Base-by-base conservation (phyloP, 139 green algal genomes). In the Picochlorum sp. region DNA sequence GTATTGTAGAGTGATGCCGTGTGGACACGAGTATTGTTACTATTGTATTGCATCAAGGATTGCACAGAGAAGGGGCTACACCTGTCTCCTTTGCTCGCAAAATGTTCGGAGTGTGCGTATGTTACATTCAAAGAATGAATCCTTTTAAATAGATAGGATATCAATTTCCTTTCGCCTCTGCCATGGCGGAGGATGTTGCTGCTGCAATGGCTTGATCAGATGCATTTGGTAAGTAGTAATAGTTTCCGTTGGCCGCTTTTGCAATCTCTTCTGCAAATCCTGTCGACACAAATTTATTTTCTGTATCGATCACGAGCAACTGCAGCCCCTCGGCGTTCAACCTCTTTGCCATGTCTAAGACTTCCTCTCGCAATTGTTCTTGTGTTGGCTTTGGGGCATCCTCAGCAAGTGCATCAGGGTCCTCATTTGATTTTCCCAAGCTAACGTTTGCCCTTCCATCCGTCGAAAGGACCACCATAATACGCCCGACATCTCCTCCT, bases 261-360 rank as follows among this genome's bases (percentile, higher is more conserved):
- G 94, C 81, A 65, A 99, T 97, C 72, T 99, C 90, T 79, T 98
- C 88, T 6, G 94, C 91, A 81, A 98, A 98, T 20, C 94, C 91
- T 11, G 94, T 98, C n/a, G 83, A 95, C 38, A 99, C 94, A 81
- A 99, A 99, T 81, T 97, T 96, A 61, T 79, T 79, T 65, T 78
- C 71, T 57, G 51, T 98, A 83, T 99, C 94, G 58, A 99, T 99
- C 38, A 99, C 92, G 56, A 99, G 81, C 73, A 98, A 72, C 63
- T 95, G 81, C 66, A 97, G 75, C 62, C 85, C 84, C 3, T 80
- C 76, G 9, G 59, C 52, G 10, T 11, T 18, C 55, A 73, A 26
- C 44, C 88, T 90, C 74, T 87, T 92, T 38, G 94, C 83, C 86
- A 98, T 96, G 80, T 97, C 92, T 3, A 89, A 76, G 15, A 96